Base-by-base conservation (phyloP, 2,329 filamentous ascomycete genomes). In the Coniosporium tulheliwenetii region DNA sequence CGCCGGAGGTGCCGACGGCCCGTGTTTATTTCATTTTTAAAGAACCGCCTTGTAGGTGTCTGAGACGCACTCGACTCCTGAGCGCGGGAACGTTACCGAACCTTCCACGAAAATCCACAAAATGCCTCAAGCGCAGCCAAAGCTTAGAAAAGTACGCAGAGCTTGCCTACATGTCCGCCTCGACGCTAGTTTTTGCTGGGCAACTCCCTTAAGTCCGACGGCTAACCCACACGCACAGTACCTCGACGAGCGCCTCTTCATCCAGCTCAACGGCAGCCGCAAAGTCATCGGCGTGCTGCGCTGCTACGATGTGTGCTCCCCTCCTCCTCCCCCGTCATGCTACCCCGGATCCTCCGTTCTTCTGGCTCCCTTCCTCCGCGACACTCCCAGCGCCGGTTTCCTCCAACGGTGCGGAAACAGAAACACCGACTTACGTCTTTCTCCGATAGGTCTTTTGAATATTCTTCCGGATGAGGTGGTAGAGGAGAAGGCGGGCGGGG, bases 111-210 rank as follows among this genome's bases (percentile, higher is more conserved):
- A n/a, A n/a, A n/a, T n/a, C n/a, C 19, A 26, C 19, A 7, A 26
- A 10, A 98, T 98, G 91, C 85, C 91, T 68, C 89, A 93, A 79
- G 87, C 91, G 61, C 91, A 96, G 68, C 91, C 91, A 55, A 91
- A 98, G 70, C 77, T 98, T 47, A 98, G 96, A 69, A 98, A 96
- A 78, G 91, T 93, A 66, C n/a, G n/a, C n/a, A 44, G 59, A 47
- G 46, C 47, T 13, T 42, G n/a, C 47, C 41, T 33, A 7, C 3
- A 26, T 7, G 7, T 7, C 19, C n/a, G n/a, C n/a, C n/a, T n/a
- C n/a, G n/a, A n/a, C n/a, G n/a, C 19, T n/a, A 26, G 3, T 26
- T 26, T 26, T 3, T n/a, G n/a, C 19, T 26, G 19, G 7, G 7
- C 3, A n/a, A 26, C 7, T 3, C 19, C 7, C 3, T 42, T 46